Conservation (phyloP, 2,329 filamentous ascomycete species). For the Xylariaceae sp. region DNA sequence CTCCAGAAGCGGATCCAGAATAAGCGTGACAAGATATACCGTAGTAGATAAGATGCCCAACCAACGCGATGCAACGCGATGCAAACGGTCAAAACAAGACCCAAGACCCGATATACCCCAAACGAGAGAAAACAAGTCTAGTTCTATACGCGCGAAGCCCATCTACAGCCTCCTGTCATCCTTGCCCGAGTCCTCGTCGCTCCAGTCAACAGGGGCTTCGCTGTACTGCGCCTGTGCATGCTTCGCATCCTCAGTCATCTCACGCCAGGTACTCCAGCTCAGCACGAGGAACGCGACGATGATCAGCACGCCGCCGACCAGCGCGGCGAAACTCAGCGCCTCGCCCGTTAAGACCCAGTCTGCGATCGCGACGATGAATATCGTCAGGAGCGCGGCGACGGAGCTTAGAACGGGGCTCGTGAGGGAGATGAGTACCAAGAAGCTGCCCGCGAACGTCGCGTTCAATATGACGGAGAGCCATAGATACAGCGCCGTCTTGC, state of each 20-base stretch:
- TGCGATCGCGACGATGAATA: constrained; percentile 90
- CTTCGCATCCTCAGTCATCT: constrained; percentile 79
- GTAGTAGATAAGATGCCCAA: too few relatives aligned
- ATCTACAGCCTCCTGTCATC: constrained; percentile 25
- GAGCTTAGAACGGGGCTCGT: constrained; percentile 90
- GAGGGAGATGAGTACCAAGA: constrained; percentile 87
- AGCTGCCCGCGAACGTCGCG: constrained; percentile 87
- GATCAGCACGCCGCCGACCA: constrained; percentile 82
- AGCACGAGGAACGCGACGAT: constrained; percentile 83
- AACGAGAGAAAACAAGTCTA: too few relatives aligned
- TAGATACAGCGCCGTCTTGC: constrained; percentile 76
- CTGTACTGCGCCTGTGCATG: constrained; percentile 45
- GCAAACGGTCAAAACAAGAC: too few relatives aligned
- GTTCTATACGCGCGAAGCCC: too few relatives aligned
- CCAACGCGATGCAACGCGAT: too few relatives aligned
- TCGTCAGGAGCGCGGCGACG: constrained; percentile 89
- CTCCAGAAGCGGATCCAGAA: too few relatives aligned
- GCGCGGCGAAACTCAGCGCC: constrained; percentile 69
- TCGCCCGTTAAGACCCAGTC: constrained; percentile 85
- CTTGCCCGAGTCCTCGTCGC: constrained; percentile 48
- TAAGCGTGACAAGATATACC: too few relatives aligned
- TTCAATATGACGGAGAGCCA: constrained; percentile 80
- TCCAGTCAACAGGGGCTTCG: constrained; percentile 37
- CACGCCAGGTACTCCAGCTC: constrained; percentile 87
- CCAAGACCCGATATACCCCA: too few relatives aligned